A percentile compares a stretch with the other conserved stretches of the same genome.
phyloP scores from a whole-genome alignment of 2,329 filamentous ascomycete species.

The Fusarium phyllophilum region DNA sequence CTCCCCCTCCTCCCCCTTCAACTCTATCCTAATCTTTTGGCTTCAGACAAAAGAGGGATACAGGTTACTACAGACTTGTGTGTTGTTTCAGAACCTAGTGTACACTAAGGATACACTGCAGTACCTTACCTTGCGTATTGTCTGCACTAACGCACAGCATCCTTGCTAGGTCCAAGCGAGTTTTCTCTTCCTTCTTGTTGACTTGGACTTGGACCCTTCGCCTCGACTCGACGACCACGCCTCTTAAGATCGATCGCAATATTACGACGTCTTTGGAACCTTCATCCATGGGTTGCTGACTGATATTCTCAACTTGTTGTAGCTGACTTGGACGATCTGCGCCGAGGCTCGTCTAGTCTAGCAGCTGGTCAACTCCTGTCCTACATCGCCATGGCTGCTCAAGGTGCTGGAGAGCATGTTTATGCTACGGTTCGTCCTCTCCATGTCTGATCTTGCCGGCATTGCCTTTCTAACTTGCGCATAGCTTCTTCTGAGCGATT shows the following conservation, averaged over 20 bases:
- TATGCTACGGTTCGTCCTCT: slow-evolving; percentile 65
- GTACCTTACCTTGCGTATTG: not conserved
- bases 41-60: not conserved
- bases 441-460: not conserved
- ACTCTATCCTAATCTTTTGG: not conserved
- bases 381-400: slow-evolving; percentile 50
- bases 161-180: slow-evolving; percentile 15
- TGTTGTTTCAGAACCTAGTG: not conserved
- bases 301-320: slow-evolving; percentile 28
- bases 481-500: slow-evolving; percentile 91
- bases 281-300: slow-evolving; percentile 42
- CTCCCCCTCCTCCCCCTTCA: not conserved
- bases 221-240: slow-evolving; percentile 30
- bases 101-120: not conserved
- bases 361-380: slow-evolving; percentile 27
- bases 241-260: slow-evolving; percentile 29
- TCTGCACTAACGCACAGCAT: slow-evolving; percentile 16
- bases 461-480: slow-evolving; percentile 9
- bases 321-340: slow-evolving; percentile 37
- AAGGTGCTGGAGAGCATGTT: slow-evolving; percentile 55
- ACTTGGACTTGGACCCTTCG: slow-evolving; percentile 16
- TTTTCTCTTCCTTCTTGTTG: slow-evolving; percentile 24
- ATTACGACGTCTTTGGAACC: slow-evolving; percentile 7
- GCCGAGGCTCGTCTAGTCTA: slow-evolving; percentile 36
- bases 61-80: not conserved